Percentiles rank a stretch among this genome's conserved stretches.
Evolutionary conservation across 106 monocot genomes (phyloP).

Genomic region (Hemerocallis citrina): DNA sequence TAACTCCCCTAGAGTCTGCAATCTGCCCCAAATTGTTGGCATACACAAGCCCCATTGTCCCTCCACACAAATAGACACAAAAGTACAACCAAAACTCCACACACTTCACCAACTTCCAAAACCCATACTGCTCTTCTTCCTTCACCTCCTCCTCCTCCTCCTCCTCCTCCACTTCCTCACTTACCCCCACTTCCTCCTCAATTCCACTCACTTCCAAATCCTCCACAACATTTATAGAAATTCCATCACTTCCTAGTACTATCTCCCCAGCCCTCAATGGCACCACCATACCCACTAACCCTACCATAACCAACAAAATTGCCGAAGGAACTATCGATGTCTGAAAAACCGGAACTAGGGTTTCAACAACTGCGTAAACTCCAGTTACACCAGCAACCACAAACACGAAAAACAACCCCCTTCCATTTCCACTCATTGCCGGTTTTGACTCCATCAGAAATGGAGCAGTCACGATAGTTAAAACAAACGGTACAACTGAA

Average conservation of each 20-base stretch:
- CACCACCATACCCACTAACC: background rate
- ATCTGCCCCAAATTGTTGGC: conserved; percentile 27
- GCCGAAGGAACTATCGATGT: background rate
- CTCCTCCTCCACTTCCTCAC: background rate
- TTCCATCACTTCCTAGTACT: background rate
- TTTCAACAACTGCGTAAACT: conserved; percentile 7
- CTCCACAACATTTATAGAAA: background rate
- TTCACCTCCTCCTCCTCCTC: background rate
- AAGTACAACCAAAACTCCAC: conserved; percentile 24
- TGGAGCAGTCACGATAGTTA: conserved; percentile 2
- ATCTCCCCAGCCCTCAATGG: background rate
- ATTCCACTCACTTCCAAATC: background rate
- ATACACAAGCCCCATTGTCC: conserved; percentile 22
- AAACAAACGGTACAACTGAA: background rate
- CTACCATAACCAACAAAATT: conserved; percentile 9
- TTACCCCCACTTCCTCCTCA: background rate
- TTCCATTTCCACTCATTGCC: background rate
- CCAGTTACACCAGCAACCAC: conserved; percentile 4
- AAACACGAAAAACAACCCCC: background rate
- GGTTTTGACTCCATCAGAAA: background rate
- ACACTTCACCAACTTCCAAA: conserved; percentile 5
- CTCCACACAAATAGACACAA: conserved; percentile 17
- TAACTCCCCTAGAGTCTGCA: conserved; percentile 8
- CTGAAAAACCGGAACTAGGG: background rate
- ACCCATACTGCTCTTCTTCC: background rate